Evolutionary conservation across 202 grass and related monocot genomes (phyloP).

Genomic region (Dendrocalamus latiflorus): DNA sequence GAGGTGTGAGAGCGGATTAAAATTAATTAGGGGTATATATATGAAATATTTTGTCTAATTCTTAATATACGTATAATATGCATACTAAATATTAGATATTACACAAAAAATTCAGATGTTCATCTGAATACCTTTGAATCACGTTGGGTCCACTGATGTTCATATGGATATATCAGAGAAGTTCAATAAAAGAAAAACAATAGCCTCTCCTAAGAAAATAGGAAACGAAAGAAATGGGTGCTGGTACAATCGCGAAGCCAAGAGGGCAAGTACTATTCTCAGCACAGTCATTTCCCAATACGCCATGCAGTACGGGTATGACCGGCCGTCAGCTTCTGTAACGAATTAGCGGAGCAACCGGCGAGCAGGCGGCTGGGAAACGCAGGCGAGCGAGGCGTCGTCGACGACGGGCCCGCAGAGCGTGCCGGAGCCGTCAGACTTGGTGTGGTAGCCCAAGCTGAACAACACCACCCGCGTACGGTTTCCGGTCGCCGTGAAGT

Average conservation of each 20-base stretch:
- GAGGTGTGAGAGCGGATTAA: no score
- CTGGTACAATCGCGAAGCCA: background rate
- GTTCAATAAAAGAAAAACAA: background rate
- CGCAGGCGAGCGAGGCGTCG: conserved; percentile 38
- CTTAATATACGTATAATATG: no score
- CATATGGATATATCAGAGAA: background rate
- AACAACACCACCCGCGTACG: conserved; percentile 46
- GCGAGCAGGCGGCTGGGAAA: background rate
- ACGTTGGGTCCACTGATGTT: no score
- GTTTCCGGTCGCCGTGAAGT: conserved; percentile 23
- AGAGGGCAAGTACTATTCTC: background rate
- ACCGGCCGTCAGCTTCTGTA: background rate
- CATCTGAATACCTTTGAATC: no score
- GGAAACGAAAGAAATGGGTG: background rate
- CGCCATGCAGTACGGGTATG: background rate
- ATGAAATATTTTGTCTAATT: no score
- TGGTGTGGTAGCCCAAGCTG: conserved; percentile 46
- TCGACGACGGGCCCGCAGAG: conserved; percentile 63
- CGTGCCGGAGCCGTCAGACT: conserved; percentile 48
- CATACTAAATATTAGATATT: no score
- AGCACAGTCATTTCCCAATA: background rate
- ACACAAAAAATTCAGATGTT: no score
- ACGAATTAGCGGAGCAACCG: background rate
- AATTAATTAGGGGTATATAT: no score
- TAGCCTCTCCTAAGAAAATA: background rate